These are phyloP conservation scores for Phytophthora litchii DNA, from an alignment of 352 stramenopile species.

Conservation along the genomic window DNA sequence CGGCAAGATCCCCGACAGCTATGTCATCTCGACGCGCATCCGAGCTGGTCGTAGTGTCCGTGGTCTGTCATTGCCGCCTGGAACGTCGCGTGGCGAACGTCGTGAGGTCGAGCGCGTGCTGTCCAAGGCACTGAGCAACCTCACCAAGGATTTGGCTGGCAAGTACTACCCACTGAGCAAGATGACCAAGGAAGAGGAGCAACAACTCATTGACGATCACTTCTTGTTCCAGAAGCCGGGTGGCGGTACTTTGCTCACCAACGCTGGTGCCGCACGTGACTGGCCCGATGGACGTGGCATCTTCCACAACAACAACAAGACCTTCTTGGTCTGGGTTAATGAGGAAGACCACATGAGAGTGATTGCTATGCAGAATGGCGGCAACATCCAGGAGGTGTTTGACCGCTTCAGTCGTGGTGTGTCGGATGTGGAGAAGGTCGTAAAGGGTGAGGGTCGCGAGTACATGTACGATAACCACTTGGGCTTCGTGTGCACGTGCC, in stretches of 20 bases:
- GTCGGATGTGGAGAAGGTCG: conserved; percentile 55
- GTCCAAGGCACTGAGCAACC: conserved; percentile 70
- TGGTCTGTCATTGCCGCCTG: conserved; percentile 77
- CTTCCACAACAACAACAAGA: conserved; percentile 89
- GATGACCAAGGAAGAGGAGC: conserved; percentile 86
- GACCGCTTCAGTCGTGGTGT: conserved; percentile 74
- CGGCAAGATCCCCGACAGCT: conserved; percentile 70
- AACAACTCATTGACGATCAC: conserved; percentile 87
- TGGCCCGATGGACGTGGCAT: conserved; percentile 90
- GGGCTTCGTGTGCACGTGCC: conserved; percentile 72
- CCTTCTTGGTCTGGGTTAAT: conserved; percentile 84
- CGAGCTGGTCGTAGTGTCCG: conserved; percentile 84
- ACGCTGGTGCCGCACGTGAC: conserved; percentile 78
- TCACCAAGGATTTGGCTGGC: conserved; percentile 70
- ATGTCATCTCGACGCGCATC: conserved; percentile 91
- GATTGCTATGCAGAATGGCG: conserved; percentile 81
- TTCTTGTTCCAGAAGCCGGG: conserved; percentile 92
- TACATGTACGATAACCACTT: conserved; percentile 78
- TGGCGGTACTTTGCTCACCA: conserved; percentile 66
- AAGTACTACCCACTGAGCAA: conserved; percentile 82
- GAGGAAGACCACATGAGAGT: conserved; percentile 85
- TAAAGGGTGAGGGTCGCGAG: conserved; percentile 63
- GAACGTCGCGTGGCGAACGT: conserved; percentile 74
- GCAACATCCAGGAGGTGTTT: conserved; percentile 89
- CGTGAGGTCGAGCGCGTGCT: conserved; percentile 74